Evolutionary conservation across 2,329 filamentous ascomycete genomes (phyloP).

Genomic region (Pestalotiopsis sp.): DNA sequence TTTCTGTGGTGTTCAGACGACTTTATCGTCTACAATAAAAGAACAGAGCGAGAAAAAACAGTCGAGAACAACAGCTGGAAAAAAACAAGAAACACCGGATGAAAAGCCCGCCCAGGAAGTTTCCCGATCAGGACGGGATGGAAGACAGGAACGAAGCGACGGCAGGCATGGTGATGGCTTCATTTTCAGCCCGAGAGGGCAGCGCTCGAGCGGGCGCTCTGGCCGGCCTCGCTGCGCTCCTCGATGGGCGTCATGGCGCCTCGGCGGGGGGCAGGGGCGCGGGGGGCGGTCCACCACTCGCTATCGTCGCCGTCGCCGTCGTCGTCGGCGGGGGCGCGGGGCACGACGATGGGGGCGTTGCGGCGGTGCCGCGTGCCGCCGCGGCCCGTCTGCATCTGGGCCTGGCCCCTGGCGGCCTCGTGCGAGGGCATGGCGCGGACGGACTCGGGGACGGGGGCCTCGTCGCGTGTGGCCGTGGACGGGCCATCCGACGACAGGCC

Average conservation of each 20-base stretch:
- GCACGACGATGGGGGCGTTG: no score
- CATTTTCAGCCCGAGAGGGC: not conserved
- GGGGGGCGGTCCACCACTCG: not conserved
- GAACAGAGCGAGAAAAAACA: no score
- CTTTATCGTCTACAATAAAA: no score
- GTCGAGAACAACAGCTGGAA: no score
- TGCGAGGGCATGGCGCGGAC: not conserved
- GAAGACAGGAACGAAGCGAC: no score
- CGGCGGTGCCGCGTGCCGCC: no score
- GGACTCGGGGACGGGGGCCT: not conserved
- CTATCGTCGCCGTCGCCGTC: not conserved
- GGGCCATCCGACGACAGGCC: not conserved
- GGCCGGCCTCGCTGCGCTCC: constrained; percentile 9
- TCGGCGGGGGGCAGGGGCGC: not conserved
- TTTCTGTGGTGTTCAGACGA: not conserved
- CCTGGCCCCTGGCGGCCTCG: not conserved
- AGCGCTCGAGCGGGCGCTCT: not conserved
- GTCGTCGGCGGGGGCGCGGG: no score
- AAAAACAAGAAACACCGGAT: no score
- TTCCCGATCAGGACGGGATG: no score
- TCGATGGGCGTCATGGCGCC: constrained; percentile 11
- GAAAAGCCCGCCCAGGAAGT: no score
- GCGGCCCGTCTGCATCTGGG: no score
- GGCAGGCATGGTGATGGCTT: no score
- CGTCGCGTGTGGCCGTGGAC: not conserved